Percentiles rank a stretch among this genome's conserved stretches.
Evolutionary conservation across 805 yeast genomes (phyloP).

Genomic region (Teunomyces gatunensis): DNA sequence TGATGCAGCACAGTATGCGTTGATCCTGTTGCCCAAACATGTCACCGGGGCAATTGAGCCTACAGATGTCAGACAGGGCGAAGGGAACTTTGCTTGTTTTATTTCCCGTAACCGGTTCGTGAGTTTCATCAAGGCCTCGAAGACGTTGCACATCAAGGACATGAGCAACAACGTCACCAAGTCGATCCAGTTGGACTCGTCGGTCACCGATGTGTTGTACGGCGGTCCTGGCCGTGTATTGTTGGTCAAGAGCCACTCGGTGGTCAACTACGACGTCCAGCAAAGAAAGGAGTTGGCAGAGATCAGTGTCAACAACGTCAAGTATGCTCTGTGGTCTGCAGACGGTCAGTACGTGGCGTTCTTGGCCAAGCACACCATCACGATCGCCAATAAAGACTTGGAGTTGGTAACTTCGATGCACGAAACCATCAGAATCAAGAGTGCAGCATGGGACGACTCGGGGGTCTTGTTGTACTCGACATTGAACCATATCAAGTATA

Average conservation of each 20-base stretch:
- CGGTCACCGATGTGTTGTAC: constrained; percentile 67
- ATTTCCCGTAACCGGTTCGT: constrained; percentile 95
- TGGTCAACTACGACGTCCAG: constrained; percentile 86
- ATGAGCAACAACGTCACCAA: constrained; percentile 80
- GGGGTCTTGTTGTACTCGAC: constrained; percentile 92
- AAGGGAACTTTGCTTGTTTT: constrained; percentile 82
- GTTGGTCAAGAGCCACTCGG: constrained; percentile 67
- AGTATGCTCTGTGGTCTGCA: constrained; percentile 84
- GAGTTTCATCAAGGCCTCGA: constrained; percentile 62
- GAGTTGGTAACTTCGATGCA: constrained; percentile 81
- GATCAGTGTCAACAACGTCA: constrained; percentile 70
- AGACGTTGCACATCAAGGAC: constrained; percentile 79
- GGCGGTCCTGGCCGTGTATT: constrained; percentile 85
- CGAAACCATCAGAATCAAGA: constrained; percentile 94
- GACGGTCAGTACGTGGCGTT: constrained; percentile 88
- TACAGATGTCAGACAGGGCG: constrained; percentile 71
- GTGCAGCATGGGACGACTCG: constrained; percentile 96
- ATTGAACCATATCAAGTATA: constrained; percentile 91
- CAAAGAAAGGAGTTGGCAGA: constrained; percentile 78
- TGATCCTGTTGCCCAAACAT: constrained; percentile 77
- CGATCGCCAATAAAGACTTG: constrained; percentile 77
- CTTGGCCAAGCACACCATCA: constrained; percentile 86
- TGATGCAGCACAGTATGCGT: constrained; percentile 65
- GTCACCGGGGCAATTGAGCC: constrained; percentile 95
- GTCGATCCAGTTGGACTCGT: constrained; percentile 64